Percentiles rank a stretch among this genome's conserved stretches.
Conservation (phyloP, 805 yeast genomes). For the Pachysolen tannophilus region DNA sequence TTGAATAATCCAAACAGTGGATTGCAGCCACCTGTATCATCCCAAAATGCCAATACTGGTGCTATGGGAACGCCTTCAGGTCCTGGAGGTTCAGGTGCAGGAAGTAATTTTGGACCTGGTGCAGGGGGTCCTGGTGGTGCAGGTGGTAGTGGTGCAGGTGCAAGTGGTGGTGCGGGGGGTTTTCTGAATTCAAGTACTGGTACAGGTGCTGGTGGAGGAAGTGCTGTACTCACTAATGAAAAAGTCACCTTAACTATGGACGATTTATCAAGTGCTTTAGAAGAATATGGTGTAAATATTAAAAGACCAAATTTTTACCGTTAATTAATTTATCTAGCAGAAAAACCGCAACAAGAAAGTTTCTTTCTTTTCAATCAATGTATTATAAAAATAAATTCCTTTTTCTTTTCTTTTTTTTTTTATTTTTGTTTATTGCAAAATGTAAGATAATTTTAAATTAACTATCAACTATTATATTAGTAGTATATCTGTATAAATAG, state of each 20-base stretch:
- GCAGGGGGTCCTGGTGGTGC: slow-evolving; percentile 9
- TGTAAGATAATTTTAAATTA: too few species aligned
- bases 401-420: too few species aligned
- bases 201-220: slow-evolving; percentile 3
- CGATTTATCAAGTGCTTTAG: slow-evolving; percentile 84
- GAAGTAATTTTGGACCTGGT: slow-evolving; percentile 2
- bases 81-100: slow-evolving; percentile 8
- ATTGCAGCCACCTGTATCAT: slow-evolving; percentile 15
- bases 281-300: slow-evolving; percentile 78
- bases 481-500: too few species aligned
- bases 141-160: slow-evolving; percentile 15
- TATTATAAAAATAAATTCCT: too few species aligned
- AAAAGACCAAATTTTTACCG: slow-evolving; percentile 92
- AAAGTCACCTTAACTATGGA: slow-evolving; percentile 89
- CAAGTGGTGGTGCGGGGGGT: slow-evolving; percentile 11
- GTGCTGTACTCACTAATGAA: slow-evolving; percentile 15
- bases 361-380: too few species aligned
- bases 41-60: slow-evolving; percentile 24
- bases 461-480: too few species aligned
- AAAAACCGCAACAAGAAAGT: too few species aligned
- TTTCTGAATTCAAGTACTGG: too few species aligned
- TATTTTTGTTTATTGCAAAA: too few species aligned
- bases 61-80: slow-evolving; percentile 5
- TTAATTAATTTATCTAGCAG: too few species aligned
- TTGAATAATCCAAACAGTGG: slow-evolving; percentile 52